Base-by-base conservation (phyloP, 345 rosid species). In the Aquilaria sinensis region DNA sequence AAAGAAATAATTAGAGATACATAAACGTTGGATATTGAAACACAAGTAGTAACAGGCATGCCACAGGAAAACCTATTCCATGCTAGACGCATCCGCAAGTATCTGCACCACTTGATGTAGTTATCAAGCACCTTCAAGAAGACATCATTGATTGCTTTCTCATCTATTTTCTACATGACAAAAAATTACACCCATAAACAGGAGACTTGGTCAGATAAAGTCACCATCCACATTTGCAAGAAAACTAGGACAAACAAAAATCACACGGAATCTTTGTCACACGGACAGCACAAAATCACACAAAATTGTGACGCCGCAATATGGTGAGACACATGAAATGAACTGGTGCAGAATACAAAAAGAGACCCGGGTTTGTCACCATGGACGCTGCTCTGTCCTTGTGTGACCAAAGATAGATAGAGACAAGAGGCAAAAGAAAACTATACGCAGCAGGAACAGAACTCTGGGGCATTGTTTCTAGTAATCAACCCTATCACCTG, bases 61-160 rank as follows among this genome's bases (percentile, higher is more conserved):
- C 54, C 60, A 66, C 62, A 51, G 46, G 55, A 49, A 34, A 34
- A 94, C 99, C 95, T 94, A 70, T 83, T 88, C 89, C 90, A 94
- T 49, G 74, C 92, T 57, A 80, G 68, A 41, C 97, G 99, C 67
- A 64, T 78, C 72, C 91, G 80, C 78, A 94, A 75, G 74, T 90
- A 94, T 76, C 69, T 88, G 87, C 99, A 90, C 99, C 99, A 94
- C 76, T 90, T 94, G 67, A 86, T 94, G 71, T 94, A 94, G 75
- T 94, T 94, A 43, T 80, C 97, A 67, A 94, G 75, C 74, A 76
- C 99, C 79, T 90, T 94, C 82, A 72, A 64, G 84, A 94, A 94
- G 65, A 90, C 95, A 56, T 80, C 96, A 71, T 90, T 85, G 85
- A 94, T 79, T 57, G 97, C 92, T 69, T 88, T 86, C 78, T 90